A percentile compares a stretch with the other conserved stretches of the same genome.
These are phyloP conservation scores for Porcisia deanei DNA, from an alignment of 208 protist species.

Conservation along the genomic window DNA sequence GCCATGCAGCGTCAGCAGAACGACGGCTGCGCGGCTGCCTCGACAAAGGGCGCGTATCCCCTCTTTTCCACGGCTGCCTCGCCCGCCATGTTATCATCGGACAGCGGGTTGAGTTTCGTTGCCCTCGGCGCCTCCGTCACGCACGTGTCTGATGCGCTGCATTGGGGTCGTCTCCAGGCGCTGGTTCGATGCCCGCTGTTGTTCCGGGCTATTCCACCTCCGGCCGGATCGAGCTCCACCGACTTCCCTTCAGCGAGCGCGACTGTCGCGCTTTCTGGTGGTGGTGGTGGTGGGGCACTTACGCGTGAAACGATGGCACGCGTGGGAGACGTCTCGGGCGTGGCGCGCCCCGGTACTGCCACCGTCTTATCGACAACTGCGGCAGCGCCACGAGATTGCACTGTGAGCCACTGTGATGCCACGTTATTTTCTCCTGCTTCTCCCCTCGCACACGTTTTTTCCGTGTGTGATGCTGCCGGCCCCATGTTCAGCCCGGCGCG, in stretches of 20 bases:
- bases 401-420: neutral
- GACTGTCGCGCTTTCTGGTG: neutral
- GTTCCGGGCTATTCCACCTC: conserved; percentile 7
- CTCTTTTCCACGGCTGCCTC: neutral
- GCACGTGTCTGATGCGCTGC: conserved; percentile 18
- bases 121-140: conserved; percentile 17
- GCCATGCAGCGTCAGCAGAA: neutral
- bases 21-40: neutral
- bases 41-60: neutral
- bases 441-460: neutral
- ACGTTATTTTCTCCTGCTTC: neutral
- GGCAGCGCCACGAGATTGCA: neutral
- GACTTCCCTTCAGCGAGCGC: neutral
- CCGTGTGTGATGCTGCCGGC: neutral
- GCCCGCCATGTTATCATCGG: neutral
- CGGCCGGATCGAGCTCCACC: neutral
- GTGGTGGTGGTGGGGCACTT: conserved; percentile 13
- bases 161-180: conserved; percentile 27
- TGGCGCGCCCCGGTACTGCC: conserved; percentile 1
- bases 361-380: neutral
- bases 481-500: conserved; percentile 10
- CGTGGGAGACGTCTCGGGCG: conserved; percentile 9
- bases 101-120: conserved; percentile 18
- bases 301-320: conserved; percentile 14
- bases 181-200: conserved; percentile 30